Percentiles rank a stretch among this genome's conserved stretches.
These are phyloP conservation scores for Dactylis glomerata DNA, from an alignment of 176 grass and related monocot genomes.

Conservation along the genomic window DNA sequence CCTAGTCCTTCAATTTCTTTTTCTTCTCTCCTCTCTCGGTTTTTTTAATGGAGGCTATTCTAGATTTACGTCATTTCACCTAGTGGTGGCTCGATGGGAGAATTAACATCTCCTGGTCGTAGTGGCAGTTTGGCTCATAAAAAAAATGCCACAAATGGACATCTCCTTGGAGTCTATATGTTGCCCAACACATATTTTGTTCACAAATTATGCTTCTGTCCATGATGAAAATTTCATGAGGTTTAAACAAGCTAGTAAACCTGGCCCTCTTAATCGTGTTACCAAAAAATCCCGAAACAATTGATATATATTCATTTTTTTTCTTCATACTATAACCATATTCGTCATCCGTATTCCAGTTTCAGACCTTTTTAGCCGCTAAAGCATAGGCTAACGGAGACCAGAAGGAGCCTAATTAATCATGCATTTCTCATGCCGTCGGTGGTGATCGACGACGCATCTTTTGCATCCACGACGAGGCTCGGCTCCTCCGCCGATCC, in stretches of 20 bases:
- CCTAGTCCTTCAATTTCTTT: too few species aligned
- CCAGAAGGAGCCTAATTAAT: not conserved
- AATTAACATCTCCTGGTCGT: too few species aligned
- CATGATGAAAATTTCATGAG: not conserved
- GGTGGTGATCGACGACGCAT: not conserved
- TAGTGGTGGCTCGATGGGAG: too few species aligned
- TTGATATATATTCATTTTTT: not conserved
- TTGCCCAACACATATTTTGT: too few species aligned
- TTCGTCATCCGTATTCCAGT: not conserved
- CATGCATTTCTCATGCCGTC: not conserved
- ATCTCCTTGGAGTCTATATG: too few species aligned
- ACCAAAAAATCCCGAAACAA: not conserved
- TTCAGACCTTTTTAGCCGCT: not conserved
- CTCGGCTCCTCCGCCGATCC: too few species aligned
- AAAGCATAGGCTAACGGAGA: not conserved
- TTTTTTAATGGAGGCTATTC: too few species aligned
- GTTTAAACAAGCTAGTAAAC: not conserved
- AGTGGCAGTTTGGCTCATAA: too few species aligned
- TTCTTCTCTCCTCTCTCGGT: too few species aligned
- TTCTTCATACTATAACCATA: not conserved
- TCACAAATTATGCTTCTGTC: not conserved
- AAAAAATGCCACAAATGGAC: too few species aligned
- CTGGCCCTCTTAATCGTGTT: not conserved
- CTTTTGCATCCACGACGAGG: too few species aligned
- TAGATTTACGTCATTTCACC: too few species aligned